Percentiles rank a stretch among this genome's conserved stretches.
Evolutionary conservation across 768 basidiomycete genomes (phyloP).

Genomic region (Trametes meyenii): DNA sequence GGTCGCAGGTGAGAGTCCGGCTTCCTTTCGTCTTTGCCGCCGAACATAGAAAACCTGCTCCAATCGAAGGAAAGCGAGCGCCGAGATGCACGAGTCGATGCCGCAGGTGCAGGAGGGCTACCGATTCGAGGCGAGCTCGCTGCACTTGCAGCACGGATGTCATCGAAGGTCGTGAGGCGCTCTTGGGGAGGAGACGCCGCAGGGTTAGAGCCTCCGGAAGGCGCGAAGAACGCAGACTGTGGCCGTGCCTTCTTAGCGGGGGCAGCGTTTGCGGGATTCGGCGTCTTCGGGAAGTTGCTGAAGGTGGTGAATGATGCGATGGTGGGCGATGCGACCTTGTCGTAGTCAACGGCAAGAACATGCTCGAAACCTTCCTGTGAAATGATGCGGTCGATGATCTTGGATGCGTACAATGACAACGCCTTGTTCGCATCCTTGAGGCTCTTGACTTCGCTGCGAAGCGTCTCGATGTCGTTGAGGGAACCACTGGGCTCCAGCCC

Average conservation of each 20-base stretch:
- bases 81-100: constrained; percentile 47
- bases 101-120: constrained; percentile 26
- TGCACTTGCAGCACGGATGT: constrained; percentile 23
- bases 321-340: constrained; percentile 52
- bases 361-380: constrained; percentile 96
- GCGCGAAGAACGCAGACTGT: constrained; percentile 59
- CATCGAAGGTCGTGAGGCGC: constrained; percentile 39
- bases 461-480: constrained; percentile 66
- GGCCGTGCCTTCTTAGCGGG: constrained; percentile 52
- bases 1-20: constrained; percentile 60
- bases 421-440: constrained; percentile 97
- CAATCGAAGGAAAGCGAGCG: constrained; percentile 86
- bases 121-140: constrained; percentile 27
- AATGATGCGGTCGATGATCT: constrained; percentile 98
- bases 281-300: constrained; percentile 30
- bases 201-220: constrained; percentile 24
- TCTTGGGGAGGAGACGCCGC: constrained; percentile 35
- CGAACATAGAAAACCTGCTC: constrained; percentile 77
- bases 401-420: constrained; percentile 91
- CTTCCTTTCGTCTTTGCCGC: constrained; percentile 61
- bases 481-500: constrained; percentile 48
- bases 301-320: constrained; percentile 40
- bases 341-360: constrained; percentile 91
- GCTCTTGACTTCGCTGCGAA: constrained; percentile 86
- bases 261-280: constrained; percentile 27